These are phyloP conservation scores for Penicillium steckii DNA, from an alignment of 495 filamentous ascomycete species.

Conservation along the genomic window DNA sequence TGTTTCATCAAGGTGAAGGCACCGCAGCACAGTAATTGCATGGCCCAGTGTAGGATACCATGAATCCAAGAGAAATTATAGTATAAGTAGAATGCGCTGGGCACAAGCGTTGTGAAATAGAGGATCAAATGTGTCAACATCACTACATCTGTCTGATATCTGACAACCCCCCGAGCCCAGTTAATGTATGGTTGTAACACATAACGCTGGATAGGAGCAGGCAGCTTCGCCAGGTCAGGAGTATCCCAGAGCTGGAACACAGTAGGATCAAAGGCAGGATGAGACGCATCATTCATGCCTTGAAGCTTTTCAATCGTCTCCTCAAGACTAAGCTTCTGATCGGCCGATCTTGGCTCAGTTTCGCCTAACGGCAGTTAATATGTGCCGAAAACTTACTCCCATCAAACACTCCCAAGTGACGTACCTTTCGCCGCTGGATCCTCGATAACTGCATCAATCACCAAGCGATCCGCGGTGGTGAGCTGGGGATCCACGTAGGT, in stretches of 20 bases:
- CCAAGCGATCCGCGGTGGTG: conserved; percentile 47
- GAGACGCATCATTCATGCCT: conserved; percentile 51
- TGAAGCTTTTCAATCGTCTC: conserved; percentile 42
- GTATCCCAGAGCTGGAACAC: conserved; percentile 53
- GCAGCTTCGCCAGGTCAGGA: conserved; percentile 34
- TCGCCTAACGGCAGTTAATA: conserved; percentile 9
- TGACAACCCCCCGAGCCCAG: conserved; percentile 54
- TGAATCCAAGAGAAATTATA: conserved; percentile 63
- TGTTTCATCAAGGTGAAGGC: conserved; percentile 79
- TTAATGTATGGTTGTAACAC: conserved; percentile 56
- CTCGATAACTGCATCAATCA: conserved; percentile 46
- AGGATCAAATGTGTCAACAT: conserved; percentile 74
- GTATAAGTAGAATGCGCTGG: conserved; percentile 64
- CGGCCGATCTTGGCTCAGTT: conserved; percentile 15
- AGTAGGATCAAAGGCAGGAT: conserved; percentile 51
- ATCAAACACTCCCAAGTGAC: conserved; percentile 5
- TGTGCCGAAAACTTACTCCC: neutral
- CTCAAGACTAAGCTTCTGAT: conserved; percentile 16
- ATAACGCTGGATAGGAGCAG: conserved; percentile 37
- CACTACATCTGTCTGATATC: conserved; percentile 65
- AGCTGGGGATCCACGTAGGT: conserved; percentile 48
- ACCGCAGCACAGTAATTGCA: conserved; percentile 64
- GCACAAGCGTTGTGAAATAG: conserved; percentile 66
- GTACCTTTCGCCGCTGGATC: conserved; percentile 24
- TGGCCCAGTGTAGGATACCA: conserved; percentile 58